These are phyloP conservation scores for Pouteria campechiana DNA, from an alignment of 179 eudicot genomes.

Conservation along the genomic window DNA sequence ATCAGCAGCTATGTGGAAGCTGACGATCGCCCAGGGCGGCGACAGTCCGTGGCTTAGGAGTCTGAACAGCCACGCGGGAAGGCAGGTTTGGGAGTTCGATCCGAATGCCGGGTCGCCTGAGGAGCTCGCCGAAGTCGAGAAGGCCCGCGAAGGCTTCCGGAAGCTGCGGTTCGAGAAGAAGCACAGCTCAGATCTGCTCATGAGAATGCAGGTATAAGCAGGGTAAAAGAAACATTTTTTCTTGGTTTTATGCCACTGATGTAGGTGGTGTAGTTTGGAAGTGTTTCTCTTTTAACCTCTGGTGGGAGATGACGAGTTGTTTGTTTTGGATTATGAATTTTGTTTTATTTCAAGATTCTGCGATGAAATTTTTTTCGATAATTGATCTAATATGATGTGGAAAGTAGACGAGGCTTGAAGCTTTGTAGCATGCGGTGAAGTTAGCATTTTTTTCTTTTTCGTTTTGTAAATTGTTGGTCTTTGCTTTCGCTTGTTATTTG, in stretches of 20 bases:
- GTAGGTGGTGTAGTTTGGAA: constrained; percentile 8
- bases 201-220: constrained; percentile 50
- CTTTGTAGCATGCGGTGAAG: too few species aligned
- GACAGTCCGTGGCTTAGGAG: constrained; percentile 73
- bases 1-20: constrained; percentile 68
- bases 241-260: constrained; percentile 26
- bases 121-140: constrained; percentile 27
- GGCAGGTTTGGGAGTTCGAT: constrained; percentile 75
- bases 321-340: too few species aligned
- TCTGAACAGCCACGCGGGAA: constrained; percentile 59
- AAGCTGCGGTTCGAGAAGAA: constrained; percentile 23
- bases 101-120: constrained; percentile 26
- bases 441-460: too few species aligned
- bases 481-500: too few species aligned
- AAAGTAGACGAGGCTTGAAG: too few species aligned
- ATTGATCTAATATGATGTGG: too few species aligned
- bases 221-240: too few species aligned
- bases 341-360: too few species aligned
- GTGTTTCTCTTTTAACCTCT: background rate
- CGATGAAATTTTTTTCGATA: too few species aligned
- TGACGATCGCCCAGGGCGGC: constrained; percentile 60
- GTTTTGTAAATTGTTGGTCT: too few species aligned
- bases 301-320: too few species aligned
- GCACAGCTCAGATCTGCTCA: constrained; percentile 41
- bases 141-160: constrained; percentile 19